Evolutionary conservation across 2,329 filamentous ascomycete species (phyloP), one percentile per base, ranked within the genome.

Genomic region (Aschersonia sp.): DNA sequence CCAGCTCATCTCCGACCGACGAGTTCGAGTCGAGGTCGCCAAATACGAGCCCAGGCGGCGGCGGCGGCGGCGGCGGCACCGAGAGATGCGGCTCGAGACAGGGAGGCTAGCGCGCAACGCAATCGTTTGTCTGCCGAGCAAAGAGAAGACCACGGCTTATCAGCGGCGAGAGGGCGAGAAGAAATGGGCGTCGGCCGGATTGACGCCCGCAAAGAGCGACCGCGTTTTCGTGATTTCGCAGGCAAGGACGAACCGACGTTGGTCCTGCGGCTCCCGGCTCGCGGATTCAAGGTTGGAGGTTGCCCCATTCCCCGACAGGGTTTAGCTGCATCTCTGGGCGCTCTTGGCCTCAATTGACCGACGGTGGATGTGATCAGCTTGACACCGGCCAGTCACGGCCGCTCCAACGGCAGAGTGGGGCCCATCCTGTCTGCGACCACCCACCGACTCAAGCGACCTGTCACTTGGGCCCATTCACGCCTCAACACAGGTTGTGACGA

Each of bases 291-390:
- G 43, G 42, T 39, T 46, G 29, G 35, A 47, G 41, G 44, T 46
- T 47, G 46, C 39, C 37, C 46, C 45, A 41, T 11, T 42, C 47
- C 43, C 51, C 48, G 33, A 46, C 46, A 49, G 41, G 50, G 50
- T 46, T 50, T 53, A 53, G 48, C 46, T 37, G 35, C 35, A 37
- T 37, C 35, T 9, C 35, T 37, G 35, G 35, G 22, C 22, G 22
- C 22, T 22, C 22, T 22, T 22, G 22, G 22, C 22, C 22, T 22
- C 22, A 22, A 22, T 22, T 22, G 22, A 22, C 22, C 22, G 22
- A 22, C 35, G 35, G 35, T 37, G 12, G 35, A 12, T 8, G 35
- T 37, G 35, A 12, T 12, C 35, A 37, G 4, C 22, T 22, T 22
- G 22, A 22, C 22, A 22, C 22, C 22, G 22, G 22, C 22, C 22